Conservation (phyloP, 306 rosid species). For the Castanea crenata region DNA sequence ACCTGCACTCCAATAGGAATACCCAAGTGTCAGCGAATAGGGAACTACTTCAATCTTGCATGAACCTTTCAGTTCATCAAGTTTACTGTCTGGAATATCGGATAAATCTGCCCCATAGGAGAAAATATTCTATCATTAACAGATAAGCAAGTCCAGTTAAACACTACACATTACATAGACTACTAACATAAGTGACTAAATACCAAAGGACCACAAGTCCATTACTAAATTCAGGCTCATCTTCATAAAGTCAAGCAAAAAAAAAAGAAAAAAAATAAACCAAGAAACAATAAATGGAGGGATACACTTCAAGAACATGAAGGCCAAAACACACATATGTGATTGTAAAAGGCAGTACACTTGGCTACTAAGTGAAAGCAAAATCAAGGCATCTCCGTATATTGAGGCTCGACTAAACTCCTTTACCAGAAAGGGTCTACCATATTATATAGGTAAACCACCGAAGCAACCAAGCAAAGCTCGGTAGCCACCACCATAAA, state of each 20-base stretch:
- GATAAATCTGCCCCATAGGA: constrained; percentile 54
- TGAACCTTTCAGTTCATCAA: constrained; percentile 58
- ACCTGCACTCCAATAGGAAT: constrained; percentile 96
- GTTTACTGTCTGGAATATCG: constrained; percentile 58
- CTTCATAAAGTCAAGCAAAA: not conserved
- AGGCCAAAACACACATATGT: not conserved
- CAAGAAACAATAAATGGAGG: not conserved
- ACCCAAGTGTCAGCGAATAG: constrained; percentile 72
- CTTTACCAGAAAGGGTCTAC: not conserved
- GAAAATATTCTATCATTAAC: constrained; percentile 7
- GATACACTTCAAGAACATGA: not conserved
- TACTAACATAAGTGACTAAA: constrained; percentile 2
- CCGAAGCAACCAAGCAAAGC: not conserved
- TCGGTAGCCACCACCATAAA: not conserved
- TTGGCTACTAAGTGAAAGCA: not conserved
- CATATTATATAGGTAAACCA: not conserved
- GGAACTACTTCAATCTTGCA: constrained; percentile 81
- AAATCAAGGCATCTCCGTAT: not conserved
- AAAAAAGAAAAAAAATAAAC: not conserved
- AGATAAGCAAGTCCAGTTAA: constrained; percentile 1
- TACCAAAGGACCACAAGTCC: not conserved
- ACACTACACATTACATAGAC: not conserved
- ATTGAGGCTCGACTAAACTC: not conserved
- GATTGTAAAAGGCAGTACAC: not conserved
- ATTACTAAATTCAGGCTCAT: not conserved